These are phyloP conservation scores for Penicillium verhagenii DNA, from an alignment of 495 filamentous ascomycete species.

Conservation along the genomic window DNA sequence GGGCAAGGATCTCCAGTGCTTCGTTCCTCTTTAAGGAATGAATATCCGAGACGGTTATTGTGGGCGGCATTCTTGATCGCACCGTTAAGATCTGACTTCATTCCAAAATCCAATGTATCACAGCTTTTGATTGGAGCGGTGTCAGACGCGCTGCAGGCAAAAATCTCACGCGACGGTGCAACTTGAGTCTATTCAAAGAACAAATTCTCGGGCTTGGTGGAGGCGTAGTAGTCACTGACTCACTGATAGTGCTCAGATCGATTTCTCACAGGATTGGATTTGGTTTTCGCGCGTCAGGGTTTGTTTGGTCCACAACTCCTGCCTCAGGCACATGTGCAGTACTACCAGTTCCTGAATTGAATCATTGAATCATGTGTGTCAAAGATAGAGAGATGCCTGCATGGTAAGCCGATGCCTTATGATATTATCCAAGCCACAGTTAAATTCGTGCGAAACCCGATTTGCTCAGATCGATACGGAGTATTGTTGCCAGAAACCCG, in stretches of 20 bases:
- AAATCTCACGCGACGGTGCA: background rate
- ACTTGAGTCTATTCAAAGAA: background rate
- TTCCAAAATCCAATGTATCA: conserved; percentile 12
- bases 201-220: background rate
- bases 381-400: too few species aligned
- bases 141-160: background rate
- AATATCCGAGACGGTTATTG: conserved; percentile 39
- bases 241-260: too few species aligned
- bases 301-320: background rate
- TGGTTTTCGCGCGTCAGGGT: too few species aligned
- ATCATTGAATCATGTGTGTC: too few species aligned
- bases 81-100: conserved; percentile 17
- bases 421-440: too few species aligned
- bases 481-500: too few species aligned
- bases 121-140: background rate
- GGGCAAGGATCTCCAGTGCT: conserved; percentile 39
- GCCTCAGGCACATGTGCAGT: conserved; percentile 4
- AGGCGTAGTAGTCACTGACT: too few species aligned
- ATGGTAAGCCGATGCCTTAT: too few species aligned
- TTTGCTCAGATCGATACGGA: too few species aligned
- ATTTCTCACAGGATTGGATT: too few species aligned
- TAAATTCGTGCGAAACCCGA: too few species aligned
- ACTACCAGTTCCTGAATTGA: too few species aligned
- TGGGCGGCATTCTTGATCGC: conserved; percentile 29
- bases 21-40: conserved; percentile 42